Percentiles rank a stretch among this genome's conserved stretches.
These are phyloP conservation scores for Phytophthora ohioensis DNA, from an alignment of 352 stramenopile species.

Conservation along the genomic window DNA sequence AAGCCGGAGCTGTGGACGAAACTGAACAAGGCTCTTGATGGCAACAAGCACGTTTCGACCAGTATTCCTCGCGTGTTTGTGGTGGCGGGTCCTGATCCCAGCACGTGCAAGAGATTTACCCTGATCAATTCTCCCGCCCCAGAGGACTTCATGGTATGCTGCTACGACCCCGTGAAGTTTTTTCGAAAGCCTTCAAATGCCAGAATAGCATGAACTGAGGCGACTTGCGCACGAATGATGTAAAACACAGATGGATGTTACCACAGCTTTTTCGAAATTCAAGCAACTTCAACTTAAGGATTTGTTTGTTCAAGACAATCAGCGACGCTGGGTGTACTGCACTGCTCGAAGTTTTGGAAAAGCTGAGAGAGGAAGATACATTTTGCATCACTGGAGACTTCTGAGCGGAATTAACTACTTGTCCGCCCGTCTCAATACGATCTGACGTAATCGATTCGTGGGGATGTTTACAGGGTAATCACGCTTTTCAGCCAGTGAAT, in stretches of 20 bases:
- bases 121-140: constrained; percentile 23
- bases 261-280: neutral
- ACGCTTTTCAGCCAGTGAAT: neutral
- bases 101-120: constrained; percentile 28
- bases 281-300: no score
- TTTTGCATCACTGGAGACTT: no score
- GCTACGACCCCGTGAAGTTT: constrained; percentile 33
- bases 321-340: no score
- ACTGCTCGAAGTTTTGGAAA: no score
- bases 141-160: constrained; percentile 36
- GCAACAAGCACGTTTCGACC: constrained; percentile 12
- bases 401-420: neutral
- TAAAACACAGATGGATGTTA: neutral
- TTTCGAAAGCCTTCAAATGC: constrained; percentile 1
- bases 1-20: constrained; percentile 17
- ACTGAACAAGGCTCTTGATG: constrained; percentile 31
- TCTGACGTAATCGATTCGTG: constrained; percentile 4
- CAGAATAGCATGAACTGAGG: constrained; percentile 10
- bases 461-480: constrained; percentile 3
- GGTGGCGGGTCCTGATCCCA: constrained; percentile 30
- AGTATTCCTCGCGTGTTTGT: constrained; percentile 33
- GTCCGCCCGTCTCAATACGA: neutral
- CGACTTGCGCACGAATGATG: neutral
- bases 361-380: no score
- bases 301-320: no score